Percentiles rank a stretch among this genome's conserved stretches.
phyloP scores from a whole-genome alignment of 202 grass and related monocot species.

The Panicum hallii region DNA sequence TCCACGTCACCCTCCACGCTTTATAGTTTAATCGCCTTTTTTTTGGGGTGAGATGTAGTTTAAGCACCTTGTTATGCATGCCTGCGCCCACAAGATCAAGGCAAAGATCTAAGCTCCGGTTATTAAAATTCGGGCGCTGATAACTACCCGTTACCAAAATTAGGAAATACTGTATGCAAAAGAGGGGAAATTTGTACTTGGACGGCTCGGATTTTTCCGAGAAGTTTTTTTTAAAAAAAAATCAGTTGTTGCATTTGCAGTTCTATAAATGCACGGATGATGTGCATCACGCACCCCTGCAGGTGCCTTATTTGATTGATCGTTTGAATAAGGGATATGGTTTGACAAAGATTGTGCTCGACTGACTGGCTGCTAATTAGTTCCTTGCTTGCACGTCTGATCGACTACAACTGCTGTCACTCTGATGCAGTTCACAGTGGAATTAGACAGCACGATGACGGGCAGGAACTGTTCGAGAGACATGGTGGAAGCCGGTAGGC shows the following conservation, averaged over 20 bases:
- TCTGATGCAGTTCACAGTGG: not conserved
- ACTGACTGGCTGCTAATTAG: not conserved
- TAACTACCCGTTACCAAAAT: slow-evolving; percentile 11
- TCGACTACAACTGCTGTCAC: not conserved
- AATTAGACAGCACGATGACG: too few relatives aligned
- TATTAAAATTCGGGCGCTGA: slow-evolving; percentile 19
- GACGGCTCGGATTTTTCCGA: not conserved
- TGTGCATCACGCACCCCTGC: too few relatives aligned
- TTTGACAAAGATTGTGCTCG: not conserved
- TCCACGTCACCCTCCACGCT: slow-evolving; percentile 30
- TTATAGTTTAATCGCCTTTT: slow-evolving; percentile 33
- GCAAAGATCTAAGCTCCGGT: slow-evolving; percentile 33
- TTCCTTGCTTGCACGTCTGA: slow-evolving; percentile 29
- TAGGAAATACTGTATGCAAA: not conserved
- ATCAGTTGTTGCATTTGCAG: not conserved
- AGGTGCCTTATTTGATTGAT: slow-evolving; percentile 12
- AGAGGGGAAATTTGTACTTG: too few relatives aligned
- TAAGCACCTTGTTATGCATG: slow-evolving; percentile 26
- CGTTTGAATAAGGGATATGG: not conserved
- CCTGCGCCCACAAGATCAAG: slow-evolving; percentile 2
- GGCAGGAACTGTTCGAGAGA: too few relatives aligned
- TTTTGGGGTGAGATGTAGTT: not conserved
- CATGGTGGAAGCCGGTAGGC: too few relatives aligned
- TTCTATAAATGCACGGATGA: not conserved
- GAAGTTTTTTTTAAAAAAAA: not conserved